Evolutionary conservation across 192 early-diverging fungal genomes (phyloP).

Genomic region (Coemansia biformis): DNA sequence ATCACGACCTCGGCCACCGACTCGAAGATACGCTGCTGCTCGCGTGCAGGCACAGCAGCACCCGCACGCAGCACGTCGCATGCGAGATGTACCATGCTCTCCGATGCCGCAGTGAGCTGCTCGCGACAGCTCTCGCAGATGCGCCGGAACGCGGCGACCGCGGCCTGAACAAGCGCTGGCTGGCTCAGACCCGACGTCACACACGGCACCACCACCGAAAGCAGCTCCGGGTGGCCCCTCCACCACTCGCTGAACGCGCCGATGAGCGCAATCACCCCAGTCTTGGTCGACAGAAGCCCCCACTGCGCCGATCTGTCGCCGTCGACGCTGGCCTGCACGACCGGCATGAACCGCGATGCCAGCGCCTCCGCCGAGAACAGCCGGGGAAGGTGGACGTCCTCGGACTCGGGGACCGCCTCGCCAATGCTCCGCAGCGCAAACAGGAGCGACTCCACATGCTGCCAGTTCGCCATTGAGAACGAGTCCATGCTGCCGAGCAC

Average conservation of each 20-base stretch:
- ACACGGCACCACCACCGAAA: conserved; percentile 57
- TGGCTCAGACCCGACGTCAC: conserved; percentile 58
- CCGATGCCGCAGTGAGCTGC: conserved; percentile 55
- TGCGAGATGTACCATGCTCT: conserved; percentile 57
- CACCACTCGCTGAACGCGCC: conserved; percentile 69
- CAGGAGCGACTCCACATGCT: conserved; percentile 55
- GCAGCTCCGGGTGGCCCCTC: conserved; percentile 55
- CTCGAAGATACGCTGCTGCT: conserved; percentile 48
- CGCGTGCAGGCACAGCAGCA: conserved; percentile 27
- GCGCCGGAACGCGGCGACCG: conserved; percentile 60
- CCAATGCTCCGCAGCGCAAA: conserved; percentile 62
- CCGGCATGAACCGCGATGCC: conserved; percentile 28
- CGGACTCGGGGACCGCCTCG: conserved; percentile 56
- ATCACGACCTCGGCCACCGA: conserved; percentile 39
- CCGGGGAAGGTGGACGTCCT: conserved; percentile 53
- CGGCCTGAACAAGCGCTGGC: conserved; percentile 53
- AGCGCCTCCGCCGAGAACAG: conserved; percentile 56
- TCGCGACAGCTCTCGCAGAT: conserved; percentile 69
- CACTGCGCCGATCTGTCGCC: conserved; percentile 18
- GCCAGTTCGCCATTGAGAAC: conserved; percentile 26
- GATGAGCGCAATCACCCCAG: conserved; percentile 25
- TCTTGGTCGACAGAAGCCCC: conserved; percentile 22
- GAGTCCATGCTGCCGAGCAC: conserved; percentile 10
- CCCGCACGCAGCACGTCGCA: conserved; percentile 46
- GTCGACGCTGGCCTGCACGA: conserved; percentile 31